Evolutionary conservation across 805 yeast genomes (phyloP), one percentile per base, ranked within the genome.

Genomic region (Metschnikowia santaceciliae): DNA sequence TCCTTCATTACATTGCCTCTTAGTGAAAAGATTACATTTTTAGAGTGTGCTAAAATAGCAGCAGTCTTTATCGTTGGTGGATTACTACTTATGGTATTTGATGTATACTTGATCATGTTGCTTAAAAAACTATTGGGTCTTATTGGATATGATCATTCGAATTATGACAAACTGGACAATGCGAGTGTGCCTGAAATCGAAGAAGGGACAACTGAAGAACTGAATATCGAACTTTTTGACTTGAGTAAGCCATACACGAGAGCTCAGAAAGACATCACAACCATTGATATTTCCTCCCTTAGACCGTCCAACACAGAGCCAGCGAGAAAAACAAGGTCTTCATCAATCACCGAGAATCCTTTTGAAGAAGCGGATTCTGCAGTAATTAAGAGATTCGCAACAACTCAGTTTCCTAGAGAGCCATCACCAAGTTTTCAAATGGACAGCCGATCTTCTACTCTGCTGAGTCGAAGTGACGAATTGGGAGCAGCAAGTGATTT

Each of bases 11-110:
- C 84, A 0, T 73, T 87, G 33, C 92, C 92, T 0, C 72, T 86
- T 48, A 78, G 88, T 11, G 77, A 79, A n/a, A 78, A 78, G 53
- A 83, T 88, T 44, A 72, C 83, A 15, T 83, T 83, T 40, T 78
- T 76, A 20, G 92, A 87, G 57, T 88, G 88, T 10, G 71, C 84
- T 57, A 83, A 83, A 47, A 87, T 87, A 35, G 88, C 87, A 0
- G 92, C 83, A 0, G 87, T 86, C 6, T 88, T 86, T 57, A 73
- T 84, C 6, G 55, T 86, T 45, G 92, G 94, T 0, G 84, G 83
- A 56, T 47, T 83, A 2, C 60, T 57, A 1, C 55, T 81, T 22
- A 75, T 83, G 58, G 69, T 78, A 52, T 73, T 75, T 3, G 70
- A 74, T 56, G 70, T 73, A 3, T 72, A 69, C 55, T 71, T 54